Base-by-base conservation (phyloP, 257 asterid species). In the Plectranthus barbatus region DNA sequence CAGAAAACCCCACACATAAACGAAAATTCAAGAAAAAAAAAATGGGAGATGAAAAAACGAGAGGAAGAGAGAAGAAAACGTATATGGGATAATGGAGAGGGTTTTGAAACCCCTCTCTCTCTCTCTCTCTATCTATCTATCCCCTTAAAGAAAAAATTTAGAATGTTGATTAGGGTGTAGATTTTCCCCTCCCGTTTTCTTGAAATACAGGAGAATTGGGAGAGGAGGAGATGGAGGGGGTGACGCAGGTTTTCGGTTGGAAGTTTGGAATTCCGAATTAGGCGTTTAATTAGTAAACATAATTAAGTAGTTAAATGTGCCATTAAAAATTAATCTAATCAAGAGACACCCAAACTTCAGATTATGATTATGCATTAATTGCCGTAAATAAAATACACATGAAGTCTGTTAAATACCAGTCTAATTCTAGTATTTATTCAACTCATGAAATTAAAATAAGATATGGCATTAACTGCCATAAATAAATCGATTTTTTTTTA, bases 271-370 rank as follows among this genome's bases (percentile, higher is more conserved):
- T 29, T 50, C 68, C 46, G 5, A 46, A 54, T 13, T 52, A 20
- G 72, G 74, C 75, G 71, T 70, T 74, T 48, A 51, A 18, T 61
- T 19, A 37, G 5, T 64, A 48, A 19, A 12, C 31, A 45, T 26
- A 36, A 48, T 63, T 17, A 63, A 55, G 9, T 26, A 48, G 13
- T 15, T 59, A 13, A 67, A 56, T 67, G 19, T 33, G 48, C 8
- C 57, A 44, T 45, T 44, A n/a, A n/a, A n/a, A n/a, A n/a, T n/a
- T n/a, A n/a, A n/a, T n/a, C n/a, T n/a, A 45, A 66, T 36, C 39
- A 3, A 31, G 3, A 26, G 3, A 26, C 7, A 2, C 6, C 7
- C 6, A 31, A 31, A 31, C 7, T 3, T 1, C 36, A 31, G 5
- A 1, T 31, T 31, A 31, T 31, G 6, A 31, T 31, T 31, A 1